These are phyloP conservation scores for Cyberlindnera amylophila DNA, from an alignment of 805 yeast genomes.

Conservation along the genomic window DNA sequence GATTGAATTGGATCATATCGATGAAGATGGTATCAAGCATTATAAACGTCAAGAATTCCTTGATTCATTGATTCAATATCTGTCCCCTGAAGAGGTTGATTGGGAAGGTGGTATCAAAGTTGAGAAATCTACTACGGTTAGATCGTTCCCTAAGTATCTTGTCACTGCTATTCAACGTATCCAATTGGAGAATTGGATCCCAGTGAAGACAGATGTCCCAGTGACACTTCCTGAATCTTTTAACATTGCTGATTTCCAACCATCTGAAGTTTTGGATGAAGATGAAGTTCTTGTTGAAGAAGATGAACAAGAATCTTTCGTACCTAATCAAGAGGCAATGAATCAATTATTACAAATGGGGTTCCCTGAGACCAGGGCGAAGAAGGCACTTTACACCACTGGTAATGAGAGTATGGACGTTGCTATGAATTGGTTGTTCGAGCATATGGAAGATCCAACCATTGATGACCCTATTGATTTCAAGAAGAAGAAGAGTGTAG, in stretches of 20 bases:
- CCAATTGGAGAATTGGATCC: conserved; percentile 84
- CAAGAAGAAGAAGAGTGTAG: conserved; percentile 10
- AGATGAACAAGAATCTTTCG: conserved; percentile 35
- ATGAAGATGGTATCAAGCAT: conserved; percentile 41
- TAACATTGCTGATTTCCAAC: conserved; percentile 43
- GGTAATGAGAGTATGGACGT: conserved; percentile 63
- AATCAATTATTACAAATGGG: conserved; percentile 74
- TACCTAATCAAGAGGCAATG: conserved; percentile 54
- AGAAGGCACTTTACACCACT: conserved; percentile 66
- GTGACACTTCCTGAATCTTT: conserved; percentile 47
- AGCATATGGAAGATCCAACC: conserved; percentile 80
- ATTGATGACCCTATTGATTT: conserved; percentile 48
- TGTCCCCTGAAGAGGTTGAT: conserved; percentile 57
- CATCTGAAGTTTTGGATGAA: conserved; percentile 40
- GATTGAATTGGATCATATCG: conserved; percentile 35
- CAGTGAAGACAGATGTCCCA: conserved; percentile 76
- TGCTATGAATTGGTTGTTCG: conserved; percentile 89
- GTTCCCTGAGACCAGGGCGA: conserved; percentile 64
- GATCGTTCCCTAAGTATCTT: conserved; percentile 65
- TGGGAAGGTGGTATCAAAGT: conserved; percentile 28
- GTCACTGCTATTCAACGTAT: conserved; percentile 77
- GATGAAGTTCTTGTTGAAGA: conserved; percentile 32
- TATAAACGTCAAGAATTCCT: conserved; percentile 38
- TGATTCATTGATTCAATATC: conserved; percentile 46
- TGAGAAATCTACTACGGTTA: conserved; percentile 39